Evolutionary conservation across 2,329 filamentous ascomycete species (phyloP), one percentile per base, ranked within the genome.

Genomic region (Talaromyces atroroseus): DNA sequence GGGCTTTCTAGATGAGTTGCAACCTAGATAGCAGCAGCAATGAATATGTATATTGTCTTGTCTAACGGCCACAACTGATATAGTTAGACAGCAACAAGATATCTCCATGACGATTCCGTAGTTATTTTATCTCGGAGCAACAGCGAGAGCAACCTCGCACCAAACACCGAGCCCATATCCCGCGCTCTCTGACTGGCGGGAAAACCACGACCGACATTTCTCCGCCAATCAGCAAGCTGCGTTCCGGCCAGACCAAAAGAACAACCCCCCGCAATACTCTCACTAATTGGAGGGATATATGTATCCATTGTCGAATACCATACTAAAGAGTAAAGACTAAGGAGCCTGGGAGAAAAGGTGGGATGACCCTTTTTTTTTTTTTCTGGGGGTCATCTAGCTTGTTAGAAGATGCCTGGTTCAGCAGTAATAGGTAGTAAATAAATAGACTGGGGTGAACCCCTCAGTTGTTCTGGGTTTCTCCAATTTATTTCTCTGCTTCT

Each of bases 1-100:
- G 92, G 92, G 1, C 78, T 96, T 59, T 88, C 88, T 36, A 40
- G 40, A 46, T 52, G 24, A 29, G 26, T 10, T n/a, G n/a, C 26
- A 29, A 29, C 11, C 26, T 29, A 29, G 6, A 10, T 29, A 29
- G 26, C n/a, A n/a, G n/a, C n/a, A n/a, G n/a, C n/a, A n/a, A n/a
- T n/a, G n/a, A n/a, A n/a, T n/a, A n/a, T n/a, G n/a, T n/a, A n/a
- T n/a, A n/a, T n/a, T n/a, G n/a, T n/a, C n/a, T n/a, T n/a, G n/a
- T n/a, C n/a, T n/a, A n/a, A n/a, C n/a, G n/a, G n/a, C n/a, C n/a
- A n/a, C n/a, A 36, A 18, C 20, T 51, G 23, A 20, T 29, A 40
- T 51, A 20, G 26, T n/a, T 29, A 11, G 47, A 14, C 29, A 34
- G 26, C 11, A 42, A 42, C 16, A 42, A 42, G n/a, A n/a, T n/a